These are phyloP conservation scores for Croton setiger DNA, from an alignment of 441 rosid species.

Conservation along the genomic window DNA sequence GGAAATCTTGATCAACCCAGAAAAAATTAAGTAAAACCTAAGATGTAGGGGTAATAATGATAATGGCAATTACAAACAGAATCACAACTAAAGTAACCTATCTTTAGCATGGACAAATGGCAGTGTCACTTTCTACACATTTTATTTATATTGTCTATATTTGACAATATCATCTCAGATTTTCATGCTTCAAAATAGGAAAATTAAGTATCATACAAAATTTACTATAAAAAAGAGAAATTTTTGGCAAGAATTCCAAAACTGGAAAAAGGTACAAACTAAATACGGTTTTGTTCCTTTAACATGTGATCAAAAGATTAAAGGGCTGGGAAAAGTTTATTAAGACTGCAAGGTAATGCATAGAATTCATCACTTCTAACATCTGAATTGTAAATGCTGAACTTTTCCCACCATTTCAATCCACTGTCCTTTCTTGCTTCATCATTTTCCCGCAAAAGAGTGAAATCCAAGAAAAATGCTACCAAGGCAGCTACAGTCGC, in stretches of 20 bases:
- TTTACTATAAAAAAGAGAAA: neutral
- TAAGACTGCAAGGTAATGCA: constrained; percentile 47
- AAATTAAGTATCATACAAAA: neutral
- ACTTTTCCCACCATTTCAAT: constrained; percentile 75
- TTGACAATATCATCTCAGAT: neutral
- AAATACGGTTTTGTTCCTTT: neutral
- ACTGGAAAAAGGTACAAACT: neutral
- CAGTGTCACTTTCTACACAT: neutral
- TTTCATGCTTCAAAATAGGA: neutral
- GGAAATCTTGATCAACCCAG: neutral
- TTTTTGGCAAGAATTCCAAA: neutral
- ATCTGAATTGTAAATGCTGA: constrained; percentile 52
- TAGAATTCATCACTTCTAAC: constrained; percentile 76
- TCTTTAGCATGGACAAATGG: constrained; percentile 13
- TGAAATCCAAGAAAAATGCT: constrained; percentile 51
- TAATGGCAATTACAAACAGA: constrained; percentile 1
- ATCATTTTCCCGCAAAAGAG: constrained; percentile 43
- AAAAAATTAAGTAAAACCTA: neutral
- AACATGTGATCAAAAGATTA: constrained; percentile 6
- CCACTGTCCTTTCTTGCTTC: constrained; percentile 52
- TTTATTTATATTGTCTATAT: neutral
- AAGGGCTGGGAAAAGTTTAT: constrained; percentile 54
- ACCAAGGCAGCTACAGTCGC: constrained; percentile 51
- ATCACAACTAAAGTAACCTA: neutral
- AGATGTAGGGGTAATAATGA: neutral